Evolutionary conservation across 2,329 filamentous ascomycete genomes (phyloP), one percentile per base, ranked within the genome.

Genomic region (Sphaerulina populicola): DNA sequence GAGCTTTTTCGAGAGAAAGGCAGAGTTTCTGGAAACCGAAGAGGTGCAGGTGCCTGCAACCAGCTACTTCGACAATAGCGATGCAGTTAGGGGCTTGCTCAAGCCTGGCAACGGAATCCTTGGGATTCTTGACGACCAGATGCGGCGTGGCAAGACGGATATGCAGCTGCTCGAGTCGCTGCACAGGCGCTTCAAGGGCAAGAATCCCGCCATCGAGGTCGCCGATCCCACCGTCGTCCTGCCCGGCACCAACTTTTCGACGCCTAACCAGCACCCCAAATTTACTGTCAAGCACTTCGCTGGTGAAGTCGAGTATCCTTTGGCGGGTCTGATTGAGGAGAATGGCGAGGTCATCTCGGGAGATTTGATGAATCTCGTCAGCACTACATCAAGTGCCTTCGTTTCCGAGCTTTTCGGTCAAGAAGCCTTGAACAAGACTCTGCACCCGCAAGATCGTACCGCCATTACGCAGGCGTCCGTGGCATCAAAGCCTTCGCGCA

Each of bases 21-120:
- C 90, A 0, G 91, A 97, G 56, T 81, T 94, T 71, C 77, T 98
- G 18, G 93, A 98, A 65, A 89, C 85, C 1, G 93, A 98, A 68
- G 93, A 98, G 66, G 88, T 98, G 33, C 82, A 77, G 30, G 88
- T 98, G 2, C 80, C 90, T 2, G 84, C 90, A 0, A 96, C 91
- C 0, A 95, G 88, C 72, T 98, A 97, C 69, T 98, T 96, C 62
- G 93, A 98, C 70, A 98, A 97, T 69, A 89, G 87, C 0, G 93
- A 97, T 67, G 89, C 91, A 8, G 89, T 96, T 54, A 88, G 86
- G 63, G 91, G 89, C 10, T 77, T 98, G 30, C 74, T 98, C 49
- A 98, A 97, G 72, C 78, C 88, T 51, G 88, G 90, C 23, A 97
- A 97, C 63, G 93, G 93, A 40, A 75, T 98, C 36, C 76, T 98